Evolutionary conservation across 2,329 filamentous ascomycete species (phyloP), one percentile per base, ranked within the genome.

Genomic region (Fusarium sambucinum): DNA sequence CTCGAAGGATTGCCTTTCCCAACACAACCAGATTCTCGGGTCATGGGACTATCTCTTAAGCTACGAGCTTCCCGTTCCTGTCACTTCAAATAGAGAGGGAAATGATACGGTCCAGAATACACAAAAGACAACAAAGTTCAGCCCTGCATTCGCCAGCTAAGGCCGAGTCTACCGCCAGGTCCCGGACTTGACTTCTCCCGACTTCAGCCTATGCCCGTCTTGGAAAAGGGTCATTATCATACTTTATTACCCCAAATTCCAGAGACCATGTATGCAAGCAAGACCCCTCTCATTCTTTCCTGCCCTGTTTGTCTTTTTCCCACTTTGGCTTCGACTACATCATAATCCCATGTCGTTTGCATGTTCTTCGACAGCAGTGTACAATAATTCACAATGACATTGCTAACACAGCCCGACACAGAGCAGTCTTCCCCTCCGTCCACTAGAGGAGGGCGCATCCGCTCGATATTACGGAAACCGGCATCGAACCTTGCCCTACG

Each of bases 61-160:
- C 30, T 46, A 46, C 30, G 23, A 11, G 13, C 19, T 29, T 38
- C 33, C 45, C 44, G 17, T 40, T 19, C 48, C 4, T 12, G 32
- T 16, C 27, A 29, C 2, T 42, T 13, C 27, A 27, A 27, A 17
- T 8, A n/a, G 3, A 29, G 17, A 29, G n/a, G 13, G 11, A n/a
- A 44, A 9, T 29, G 11, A 17, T 17, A 21, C 6, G 35, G 66
- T 38, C 56, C 57, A 35, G 55, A 58, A 53, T 48, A 29, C 48
- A 42, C 44, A 50, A 45, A 50, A 45, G 37, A 59, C 23, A 30
- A 55, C 45, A 63, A 32, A 60, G 66, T 69, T 69, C 66, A 69
- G 66, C 66, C 66, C 25, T 47, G 45, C 55, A 69, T 66, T 68
- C 40, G 44, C 65, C 59, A 52, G n/a, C 47, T 53, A 19, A 19